phyloP scores from a whole-genome alignment of 179 eudicot species.

The Nepenthes alata region DNA sequence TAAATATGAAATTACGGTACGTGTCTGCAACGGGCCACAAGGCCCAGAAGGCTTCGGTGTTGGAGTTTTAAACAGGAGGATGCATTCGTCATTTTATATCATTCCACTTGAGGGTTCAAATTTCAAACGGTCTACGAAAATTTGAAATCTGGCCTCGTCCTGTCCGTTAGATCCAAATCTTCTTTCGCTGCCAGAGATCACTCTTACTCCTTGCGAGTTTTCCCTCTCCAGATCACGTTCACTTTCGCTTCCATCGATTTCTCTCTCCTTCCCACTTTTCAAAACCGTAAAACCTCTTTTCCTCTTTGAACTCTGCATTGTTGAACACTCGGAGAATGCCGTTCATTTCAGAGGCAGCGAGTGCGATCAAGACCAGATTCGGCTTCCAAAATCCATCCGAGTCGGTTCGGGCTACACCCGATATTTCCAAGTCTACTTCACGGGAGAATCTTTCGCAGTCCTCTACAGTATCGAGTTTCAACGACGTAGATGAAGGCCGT shows the following conservation, averaged over 20 bases:
- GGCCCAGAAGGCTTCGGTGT: too few species aligned
- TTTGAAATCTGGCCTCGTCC: neutral
- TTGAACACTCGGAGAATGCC: conserved; percentile 26
- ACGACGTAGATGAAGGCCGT: conserved; percentile 10
- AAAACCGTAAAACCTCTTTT: conserved; percentile 3
- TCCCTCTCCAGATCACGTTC: too few species aligned
- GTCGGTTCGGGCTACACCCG: conserved; percentile 44
- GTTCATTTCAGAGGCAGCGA: conserved; percentile 47
- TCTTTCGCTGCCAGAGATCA: neutral
- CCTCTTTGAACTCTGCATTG: conserved; percentile 4
- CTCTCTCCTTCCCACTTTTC: conserved; percentile 6
- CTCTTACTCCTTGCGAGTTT: too few species aligned
- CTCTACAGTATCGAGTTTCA: conserved; percentile 19
- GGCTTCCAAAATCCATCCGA: conserved; percentile 49
- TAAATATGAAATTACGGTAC: too few species aligned
- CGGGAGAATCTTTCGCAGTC: conserved; percentile 31
- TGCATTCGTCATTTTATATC: too few species aligned
- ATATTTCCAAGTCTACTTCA: conserved; percentile 41
- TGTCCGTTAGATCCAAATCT: conserved; percentile 13
- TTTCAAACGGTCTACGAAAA: neutral
- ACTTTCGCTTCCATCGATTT: neutral
- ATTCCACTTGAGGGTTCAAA: too few species aligned
- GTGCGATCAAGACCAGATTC: conserved; percentile 52
- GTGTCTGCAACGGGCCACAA: too few species aligned
- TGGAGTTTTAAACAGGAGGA: too few species aligned